Base-by-base conservation (phyloP, 2,329 filamentous ascomycete species). In the Ilyonectria mors-panacis region DNA sequence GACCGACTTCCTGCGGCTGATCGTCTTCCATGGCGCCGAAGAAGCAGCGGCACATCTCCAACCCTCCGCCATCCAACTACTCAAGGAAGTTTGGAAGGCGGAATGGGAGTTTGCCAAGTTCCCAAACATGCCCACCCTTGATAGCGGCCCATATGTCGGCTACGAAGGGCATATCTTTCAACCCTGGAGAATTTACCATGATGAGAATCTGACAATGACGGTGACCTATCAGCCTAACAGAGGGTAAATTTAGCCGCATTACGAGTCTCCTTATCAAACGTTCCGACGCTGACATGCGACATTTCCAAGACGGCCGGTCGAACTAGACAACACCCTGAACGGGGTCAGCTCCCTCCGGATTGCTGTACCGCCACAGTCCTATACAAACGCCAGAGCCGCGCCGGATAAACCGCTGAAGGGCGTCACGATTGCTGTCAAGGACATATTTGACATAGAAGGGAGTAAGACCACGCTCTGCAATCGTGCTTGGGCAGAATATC, bases 391-490 rank as follows among this genome's bases (percentile, higher is more conserved):
- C 13, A 39, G 42, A 17, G 44, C 48, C 7, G 30, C 55, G 45
- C 53, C 39, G 19, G n/a, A 44, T 19, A 44, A 48, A 9, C 59
- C 64, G 2, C 59, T 66, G 28, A 44, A 35, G 37, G 28, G 68
- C 48, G 59, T 69, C n/a, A 62, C 67, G 50, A 57, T 70, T 44
- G 58, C 51, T 19, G 66, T 72, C 37, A 70, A 70, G 48, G 70
- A 70, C 45, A 72, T 50, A 19, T 55, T 72, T 8, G 64, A 72
- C 23, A 62, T 72, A 9, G 37, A 33, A 13, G 70, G 68, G 19
- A 44, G 56, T 21, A 70, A 70, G 37, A 70, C 68, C 10, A 61
- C 66, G 15, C 51, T 70, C 4, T 59, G 56, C 47, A 72, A 67
- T 37, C 70, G 65, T 30, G 58, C 60, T 4, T 70, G 65, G 66